phyloP scores from a whole-genome alignment of 2,329 filamentous ascomycete genomes.

The Aureobasidium sp. region DNA sequence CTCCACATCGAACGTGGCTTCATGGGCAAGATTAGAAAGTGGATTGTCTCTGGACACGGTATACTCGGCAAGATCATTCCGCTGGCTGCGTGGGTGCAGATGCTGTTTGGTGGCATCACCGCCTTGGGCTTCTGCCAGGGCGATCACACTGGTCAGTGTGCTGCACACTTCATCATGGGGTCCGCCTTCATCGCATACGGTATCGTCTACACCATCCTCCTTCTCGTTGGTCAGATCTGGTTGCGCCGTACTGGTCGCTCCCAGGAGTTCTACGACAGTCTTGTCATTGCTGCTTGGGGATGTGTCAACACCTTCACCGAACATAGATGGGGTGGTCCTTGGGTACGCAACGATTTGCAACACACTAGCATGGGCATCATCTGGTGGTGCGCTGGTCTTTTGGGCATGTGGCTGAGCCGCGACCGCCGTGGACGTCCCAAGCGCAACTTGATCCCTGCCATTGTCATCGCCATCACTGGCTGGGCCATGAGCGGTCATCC shows the following conservation, averaged over 20 bases:
- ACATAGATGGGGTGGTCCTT: conserved; percentile 81
- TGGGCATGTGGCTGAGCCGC: conserved; percentile 85
- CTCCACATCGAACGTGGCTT: conserved; percentile 81
- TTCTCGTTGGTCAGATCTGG: conserved; percentile 85
- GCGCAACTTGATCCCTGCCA: conserved; percentile 84
- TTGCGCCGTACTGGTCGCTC: conserved; percentile 72
- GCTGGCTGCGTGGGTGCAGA: conserved; percentile 80
- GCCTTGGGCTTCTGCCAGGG: conserved; percentile 80
- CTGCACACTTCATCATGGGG: conserved; percentile 98
- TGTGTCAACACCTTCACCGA: conserved; percentile 98
- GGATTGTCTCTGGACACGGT: conserved; percentile 66
- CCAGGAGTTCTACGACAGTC: conserved; percentile 93
- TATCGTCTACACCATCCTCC: conserved; percentile 73
- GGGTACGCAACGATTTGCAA: conserved; percentile 91
- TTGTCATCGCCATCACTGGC: conserved; percentile 85
- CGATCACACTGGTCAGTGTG: conserved; percentile 85
- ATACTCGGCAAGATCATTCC: conserved; percentile 83
- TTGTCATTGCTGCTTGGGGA: conserved; percentile 88
- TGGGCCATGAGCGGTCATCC: conserved; percentile 94
- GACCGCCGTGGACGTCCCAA: conserved; percentile 77
- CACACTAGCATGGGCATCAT: conserved; percentile 99
- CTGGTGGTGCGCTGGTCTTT: conserved; percentile 91
- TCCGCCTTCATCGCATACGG: conserved; percentile 93
- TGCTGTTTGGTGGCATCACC: conserved; percentile 93
- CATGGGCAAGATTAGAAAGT: conserved; percentile 65